Base-by-base conservation (phyloP, 139 green algal species). In the Picochlorum sp. region DNA sequence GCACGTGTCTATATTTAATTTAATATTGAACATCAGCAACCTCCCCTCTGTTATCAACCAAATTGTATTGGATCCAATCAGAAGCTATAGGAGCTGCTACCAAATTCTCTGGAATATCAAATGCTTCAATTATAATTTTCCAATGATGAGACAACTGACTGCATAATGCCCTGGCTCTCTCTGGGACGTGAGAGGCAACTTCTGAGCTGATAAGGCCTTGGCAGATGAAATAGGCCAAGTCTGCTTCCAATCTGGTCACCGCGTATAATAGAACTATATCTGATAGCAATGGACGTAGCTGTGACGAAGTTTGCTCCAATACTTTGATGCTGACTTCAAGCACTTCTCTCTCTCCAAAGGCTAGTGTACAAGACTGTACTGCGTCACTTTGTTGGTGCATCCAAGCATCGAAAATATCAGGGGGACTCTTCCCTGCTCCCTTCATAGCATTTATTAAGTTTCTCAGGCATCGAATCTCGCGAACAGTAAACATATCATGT, bases 91-190 rank as follows among this genome's bases (percentile, higher is more conserved):
- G 88, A 0, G 86, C 85, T 6, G 79, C 75, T 33, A 95, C 52
- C 55, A 95, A 68, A 67, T 89, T 76, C 37, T 88, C 80, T 6
- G 87, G 87, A 50, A 96, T 91, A 69, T 80, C 87, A 64, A 95
- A 92, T 4, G 68, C 57, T 5, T 74, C 75, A 37, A 89, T 68
- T n/a, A 95, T 57, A 8, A 52, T 22, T 36, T 74, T 41, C 9
- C 39, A 68, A 28, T 36, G 44, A 0, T 74, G 74, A 2, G 74
- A 69, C 61, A 93, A 53, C 43, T 64, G 50, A 26, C 31, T 39
- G 44, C 80, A 82, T 20, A 81, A 37, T 32, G 30, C 35, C 24
- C 85, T 75, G 31, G 81, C 72, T 10, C 43, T 55, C 25, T 65
- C 67, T 3, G 68, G 51, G 16, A 91, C 58, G 3, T 41, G 59